Evolutionary conservation across 495 filamentous ascomycete species (phyloP), one percentile per base, ranked within the genome.

Genomic region (Podospora bellae-mahoneyi): DNA sequence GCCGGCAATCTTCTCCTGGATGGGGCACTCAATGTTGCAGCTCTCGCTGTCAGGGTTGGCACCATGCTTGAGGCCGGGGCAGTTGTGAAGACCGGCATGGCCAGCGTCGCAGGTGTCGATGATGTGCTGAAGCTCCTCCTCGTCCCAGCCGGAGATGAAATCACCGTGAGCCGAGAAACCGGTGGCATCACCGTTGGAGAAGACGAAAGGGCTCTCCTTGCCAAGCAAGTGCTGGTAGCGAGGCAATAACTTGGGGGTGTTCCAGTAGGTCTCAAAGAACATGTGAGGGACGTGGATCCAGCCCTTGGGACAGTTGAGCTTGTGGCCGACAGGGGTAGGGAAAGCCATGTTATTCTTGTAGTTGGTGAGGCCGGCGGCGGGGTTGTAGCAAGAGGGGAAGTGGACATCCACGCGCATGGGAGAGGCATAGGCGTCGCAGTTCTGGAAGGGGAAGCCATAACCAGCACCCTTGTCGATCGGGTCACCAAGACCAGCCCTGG

Each of bases 71-170:
- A 83, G 74, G 54, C 77, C 73, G 39, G 86, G 80, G 78, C 90
- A 92, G 64, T 82, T 73, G 62, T 86, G 76, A 64, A 90, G 80
- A n/a, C 78, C 81, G 28, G 73, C 75, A 66, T 82, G 82, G 53
- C 84, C 79, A 65, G 75, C 81, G 64, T 86, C 80, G 80, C 90
- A 92, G 60, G 77, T 82, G 72, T 88, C 76, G 67, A 90, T 81
- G 68, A 87, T 87, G 44, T 82, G 79, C 74, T 91, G 84, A 20
- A 92, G 85, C 64, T 83, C 79, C 5, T 77, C 68, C 62, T 81
- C 75, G 68, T 92, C 85, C 91, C 91, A 93, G 32, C 89, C 91
- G 60, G 90, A 85, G 58, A 92, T 79, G 77, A 92, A 92, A 77
- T 92, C 90, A 44, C 84, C 89, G 77, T 92, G 90, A 61, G 85